These are phyloP conservation scores for Penicillium sp. DNA, from an alignment of 2,329 filamentous ascomycete genomes.

Conservation along the genomic window DNA sequence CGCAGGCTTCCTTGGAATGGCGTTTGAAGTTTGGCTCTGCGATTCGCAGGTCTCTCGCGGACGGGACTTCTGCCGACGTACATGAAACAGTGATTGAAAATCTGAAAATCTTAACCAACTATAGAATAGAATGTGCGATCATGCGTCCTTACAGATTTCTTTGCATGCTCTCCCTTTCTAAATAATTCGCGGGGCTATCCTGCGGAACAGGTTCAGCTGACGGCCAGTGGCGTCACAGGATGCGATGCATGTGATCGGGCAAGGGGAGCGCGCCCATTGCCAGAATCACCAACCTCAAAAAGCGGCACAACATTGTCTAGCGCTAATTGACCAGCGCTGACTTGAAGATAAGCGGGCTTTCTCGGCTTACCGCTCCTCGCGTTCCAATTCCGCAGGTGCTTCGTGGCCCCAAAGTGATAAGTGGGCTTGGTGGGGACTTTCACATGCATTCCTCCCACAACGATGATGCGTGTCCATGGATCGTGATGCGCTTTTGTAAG, in stretches of 20 bases:
- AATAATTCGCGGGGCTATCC: background rate
- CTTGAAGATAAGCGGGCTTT: background rate
- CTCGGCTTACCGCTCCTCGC: background rate
- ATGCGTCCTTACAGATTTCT: background rate
- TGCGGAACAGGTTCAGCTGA: conserved; percentile 5
- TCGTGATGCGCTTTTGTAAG: background rate
- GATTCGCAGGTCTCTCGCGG: conserved; percentile 83
- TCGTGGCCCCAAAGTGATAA: background rate
- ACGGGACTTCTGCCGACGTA: conserved; percentile 70
- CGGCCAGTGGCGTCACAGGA: conserved; percentile 1
- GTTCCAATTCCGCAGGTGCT: background rate
- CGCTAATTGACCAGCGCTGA: background rate
- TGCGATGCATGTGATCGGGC: conserved; percentile 5
- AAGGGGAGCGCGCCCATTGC: background rate
- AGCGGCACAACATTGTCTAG: background rate
- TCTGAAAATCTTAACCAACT: background rate
- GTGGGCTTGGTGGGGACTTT: conserved; percentile 23
- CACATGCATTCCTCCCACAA: conserved; percentile 28
- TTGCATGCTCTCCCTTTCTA: background rate
- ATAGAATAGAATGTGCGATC: background rate
- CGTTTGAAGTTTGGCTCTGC: conserved; percentile 80
- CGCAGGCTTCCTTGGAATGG: conserved; percentile 82
- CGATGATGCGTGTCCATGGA: conserved; percentile 19
- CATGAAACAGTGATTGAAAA: conserved; percentile 8
- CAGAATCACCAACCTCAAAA: background rate